Percentiles rank a stretch among this genome's conserved stretches.
phyloP scores from a whole-genome alignment of 192 early-diverging fungal species.

The Gamsiella multidivaricata region DNA sequence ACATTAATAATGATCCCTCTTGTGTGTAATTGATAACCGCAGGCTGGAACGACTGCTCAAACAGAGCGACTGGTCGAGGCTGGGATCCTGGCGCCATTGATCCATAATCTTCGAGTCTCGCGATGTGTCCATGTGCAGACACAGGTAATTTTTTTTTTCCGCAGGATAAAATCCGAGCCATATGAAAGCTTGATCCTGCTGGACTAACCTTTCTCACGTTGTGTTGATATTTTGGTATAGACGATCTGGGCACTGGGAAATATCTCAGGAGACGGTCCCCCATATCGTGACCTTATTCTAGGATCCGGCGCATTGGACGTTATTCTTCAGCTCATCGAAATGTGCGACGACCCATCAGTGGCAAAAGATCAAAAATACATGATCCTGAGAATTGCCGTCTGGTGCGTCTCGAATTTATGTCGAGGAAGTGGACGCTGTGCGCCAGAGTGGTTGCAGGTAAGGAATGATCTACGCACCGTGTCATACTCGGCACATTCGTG shows the following conservation, averaged over 20 bases:
- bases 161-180: no score
- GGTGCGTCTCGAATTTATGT: constrained; percentile 52
- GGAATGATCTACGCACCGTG: neutral
- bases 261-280: constrained; percentile 52
- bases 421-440: constrained; percentile 46
- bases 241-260: constrained; percentile 54
- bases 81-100: constrained; percentile 39
- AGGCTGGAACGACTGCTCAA: constrained; percentile 49
- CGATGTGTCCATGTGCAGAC: constrained; percentile 51
- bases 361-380: constrained; percentile 52
- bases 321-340: constrained; percentile 44
- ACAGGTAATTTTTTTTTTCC: constrained; percentile 11
- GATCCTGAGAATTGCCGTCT: constrained; percentile 50
- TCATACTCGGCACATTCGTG: neutral
- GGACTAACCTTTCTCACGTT: no score
- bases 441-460: constrained; percentile 52
- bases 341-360: constrained; percentile 48
- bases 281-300: constrained; percentile 47
- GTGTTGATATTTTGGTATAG: neutral
- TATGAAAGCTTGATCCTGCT: no score
- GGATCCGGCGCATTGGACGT: constrained; percentile 45
- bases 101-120: constrained; percentile 48
- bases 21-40: neutral
- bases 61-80: constrained; percentile 40
- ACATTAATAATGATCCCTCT: neutral